Evolutionary conservation across 1,284 basidiomycete species (phyloP), one percentile per base, ranked within the genome.

Genomic region (Mycena sp.): DNA sequence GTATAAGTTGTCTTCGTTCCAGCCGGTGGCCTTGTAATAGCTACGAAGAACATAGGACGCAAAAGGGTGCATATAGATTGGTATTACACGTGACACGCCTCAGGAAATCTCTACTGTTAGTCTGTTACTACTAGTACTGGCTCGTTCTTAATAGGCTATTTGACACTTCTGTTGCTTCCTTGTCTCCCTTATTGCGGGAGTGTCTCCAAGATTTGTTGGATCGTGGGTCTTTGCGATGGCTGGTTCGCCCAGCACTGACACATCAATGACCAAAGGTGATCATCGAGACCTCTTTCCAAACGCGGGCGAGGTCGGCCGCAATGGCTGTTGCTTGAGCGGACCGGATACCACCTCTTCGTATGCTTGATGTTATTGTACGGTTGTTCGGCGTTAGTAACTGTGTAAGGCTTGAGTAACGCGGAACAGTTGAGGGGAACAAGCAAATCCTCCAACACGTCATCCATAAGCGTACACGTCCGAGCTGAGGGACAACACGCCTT

Each of bases 1-100:
- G 73, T 96, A 98, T 7, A 96, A 85, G 73, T 96, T 96, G 78
- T 98, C 95, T 76, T 97, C 94, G 73, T 96, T 96, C 96, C 96
- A 99, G 65, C 93, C 93, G 43, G 95, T 98, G 14, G 89, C 89
- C 67, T 87, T 86, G 81, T 96, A 96, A 79, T 98, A 98, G 74
- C 85, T 91, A 67, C 92, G 89, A 45, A 98, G 83, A 54, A 98
- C 91, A 79, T 96, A 94, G 12, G 93, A 88, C 26, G 92, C 90
- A 74, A 95, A 95, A 9, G 92, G 90, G 77, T 93, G 89, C 91
- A 94, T 93, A 19, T n/a, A 19, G 26, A 35, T 12, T 45, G n/a
- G 40, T 16, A 41, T 43, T 16, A 19, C 51, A 60, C 50, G 48
- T 50, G 48, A 29, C n/a, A n/a, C n/a, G n/a, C n/a, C n/a, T n/a